A percentile compares a stretch with the other conserved stretches of the same genome.
These are phyloP conservation scores for Trichoderma aggressivum DNA, from an alignment of 2,329 filamentous ascomycete species.

Conservation along the genomic window DNA sequence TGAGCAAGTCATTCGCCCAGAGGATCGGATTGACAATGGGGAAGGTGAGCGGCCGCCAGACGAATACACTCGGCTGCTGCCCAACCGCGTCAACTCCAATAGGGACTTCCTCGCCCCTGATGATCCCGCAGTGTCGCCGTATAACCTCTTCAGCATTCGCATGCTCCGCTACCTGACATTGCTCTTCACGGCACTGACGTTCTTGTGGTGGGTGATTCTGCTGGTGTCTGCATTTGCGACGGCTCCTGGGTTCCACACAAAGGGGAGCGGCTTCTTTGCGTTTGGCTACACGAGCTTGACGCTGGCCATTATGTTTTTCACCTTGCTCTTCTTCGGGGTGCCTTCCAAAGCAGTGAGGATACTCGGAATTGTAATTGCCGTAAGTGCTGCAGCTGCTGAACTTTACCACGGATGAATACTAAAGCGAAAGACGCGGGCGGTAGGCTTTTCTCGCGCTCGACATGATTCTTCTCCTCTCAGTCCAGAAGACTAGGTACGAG, in stretches of 20 bases:
- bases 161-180: slow-evolving; percentile 75
- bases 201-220: slow-evolving; percentile 89
- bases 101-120: slow-evolving; percentile 38
- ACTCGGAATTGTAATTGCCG: slow-evolving; percentile 63
- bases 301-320: slow-evolving; percentile 69
- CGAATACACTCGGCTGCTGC: slow-evolving; percentile 65
- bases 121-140: slow-evolving; percentile 68
- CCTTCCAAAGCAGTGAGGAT: slow-evolving; percentile 78
- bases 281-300: slow-evolving; percentile 81
- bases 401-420: slow-evolving; percentile 51
- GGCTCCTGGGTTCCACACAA: slow-evolving; percentile 77
- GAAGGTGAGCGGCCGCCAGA: slow-evolving; percentile 34
- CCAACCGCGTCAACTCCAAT: slow-evolving; percentile 58
- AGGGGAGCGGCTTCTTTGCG: slow-evolving; percentile 88
- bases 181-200: slow-evolving; percentile 69
- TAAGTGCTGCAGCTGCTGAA: slow-evolving; percentile 19
- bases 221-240: slow-evolving; percentile 90
- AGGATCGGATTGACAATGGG: neutral
- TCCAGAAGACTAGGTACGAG: slow-evolving; percentile 71
- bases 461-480: slow-evolving; percentile 73
- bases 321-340: slow-evolving; percentile 80
- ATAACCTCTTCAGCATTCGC: slow-evolving; percentile 91
- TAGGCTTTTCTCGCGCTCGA: slow-evolving; percentile 51
- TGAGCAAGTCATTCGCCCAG: slow-evolving; percentile 17
- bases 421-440: neutral